These are phyloP conservation scores for Microsporum canis DNA, from an alignment of 2,329 filamentous ascomycete species.

Conservation along the genomic window DNA sequence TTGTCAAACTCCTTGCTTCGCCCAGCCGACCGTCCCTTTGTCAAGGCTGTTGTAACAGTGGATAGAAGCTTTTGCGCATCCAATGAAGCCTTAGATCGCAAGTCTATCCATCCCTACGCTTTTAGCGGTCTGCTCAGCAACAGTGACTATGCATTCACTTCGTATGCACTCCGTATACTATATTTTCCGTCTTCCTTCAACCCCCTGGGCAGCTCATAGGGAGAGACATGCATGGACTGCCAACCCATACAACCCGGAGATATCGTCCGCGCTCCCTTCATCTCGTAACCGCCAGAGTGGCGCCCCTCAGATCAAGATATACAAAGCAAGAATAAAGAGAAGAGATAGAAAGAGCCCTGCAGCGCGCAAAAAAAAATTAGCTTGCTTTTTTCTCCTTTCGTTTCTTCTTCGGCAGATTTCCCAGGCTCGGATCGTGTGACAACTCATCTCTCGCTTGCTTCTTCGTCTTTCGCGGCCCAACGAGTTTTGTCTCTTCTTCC, in stretches of 20 bases:
- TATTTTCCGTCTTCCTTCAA: background rate
- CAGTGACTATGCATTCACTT: too few relatives aligned
- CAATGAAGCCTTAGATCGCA: background rate
- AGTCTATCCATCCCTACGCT: background rate
- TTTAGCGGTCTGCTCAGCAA: background rate
- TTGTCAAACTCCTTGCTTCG: background rate
- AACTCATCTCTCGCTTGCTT: slow-evolving; percentile 1
- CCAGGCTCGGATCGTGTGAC: background rate
- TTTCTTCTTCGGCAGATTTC: background rate
- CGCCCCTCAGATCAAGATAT: background rate
- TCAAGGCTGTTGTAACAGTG: background rate
- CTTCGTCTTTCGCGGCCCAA: background rate
- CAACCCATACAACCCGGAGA: background rate
- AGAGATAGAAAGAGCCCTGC: background rate
- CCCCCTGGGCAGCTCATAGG: background rate
- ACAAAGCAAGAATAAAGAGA: background rate
- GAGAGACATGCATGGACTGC: background rate
- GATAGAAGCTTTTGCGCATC: background rate
- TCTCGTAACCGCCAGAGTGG: background rate
- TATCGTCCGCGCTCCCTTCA: background rate
- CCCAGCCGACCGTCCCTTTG: background rate
- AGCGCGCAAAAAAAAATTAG: background rate
- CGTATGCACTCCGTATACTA: too few relatives aligned
- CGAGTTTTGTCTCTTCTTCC: background rate
- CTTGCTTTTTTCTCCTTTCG: background rate